Base-by-base conservation (phyloP, 2,329 filamentous ascomycete species). In the Neofusicoccum parvum region DNA sequence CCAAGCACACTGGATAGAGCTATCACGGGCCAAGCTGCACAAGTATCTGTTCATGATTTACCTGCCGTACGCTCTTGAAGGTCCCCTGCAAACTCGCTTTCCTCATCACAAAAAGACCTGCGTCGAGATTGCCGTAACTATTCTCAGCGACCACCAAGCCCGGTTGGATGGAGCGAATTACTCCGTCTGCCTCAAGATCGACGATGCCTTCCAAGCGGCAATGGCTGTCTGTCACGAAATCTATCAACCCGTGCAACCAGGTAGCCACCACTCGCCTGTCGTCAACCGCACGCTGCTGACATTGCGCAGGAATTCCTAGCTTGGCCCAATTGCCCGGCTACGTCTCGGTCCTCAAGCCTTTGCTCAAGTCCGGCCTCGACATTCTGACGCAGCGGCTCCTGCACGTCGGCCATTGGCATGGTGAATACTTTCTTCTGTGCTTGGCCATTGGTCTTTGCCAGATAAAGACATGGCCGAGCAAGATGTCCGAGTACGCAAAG, bases 21-120 rank as follows among this genome's bases (percentile, higher is more conserved):
- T 60, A 2, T 60, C 56, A 6, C 23, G 43, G 5, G 43, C 32
- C 27, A 60, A 60, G 12, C 32, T 60, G 10, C 56, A 46, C 6
- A 60, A 60, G n/a, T 60, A 60, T 10, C 27, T 60, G 20, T n/a
- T 60, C 11, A 46, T 60, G 56, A 60, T 60, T 7, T 60, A 60
- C 14, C n/a, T 60, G 17, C 56, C 56, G 7, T 60, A 48, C 23
- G 43, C 43, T 10, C 41, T 60, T 7, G 27, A 46, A 36, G 43
- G 56, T 1, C 23, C 27, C 6, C 32, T 60, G n/a, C 56, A 60
- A 15, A 41, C 37, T 3, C 23, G 15, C 5, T 60, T 48, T 23
- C 56, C 56, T 3, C 56, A 60, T 32, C 48, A 60, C 41, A 60
- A 60, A 37, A 60, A 48, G 14, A 43, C 56, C 5, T 60, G 56